Percentiles rank a stretch among this genome's conserved stretches.
These are phyloP conservation scores for Mayamaea pseudoterrestris DNA, from an alignment of 108 stramenopile genomes.

Conservation along the genomic window DNA sequence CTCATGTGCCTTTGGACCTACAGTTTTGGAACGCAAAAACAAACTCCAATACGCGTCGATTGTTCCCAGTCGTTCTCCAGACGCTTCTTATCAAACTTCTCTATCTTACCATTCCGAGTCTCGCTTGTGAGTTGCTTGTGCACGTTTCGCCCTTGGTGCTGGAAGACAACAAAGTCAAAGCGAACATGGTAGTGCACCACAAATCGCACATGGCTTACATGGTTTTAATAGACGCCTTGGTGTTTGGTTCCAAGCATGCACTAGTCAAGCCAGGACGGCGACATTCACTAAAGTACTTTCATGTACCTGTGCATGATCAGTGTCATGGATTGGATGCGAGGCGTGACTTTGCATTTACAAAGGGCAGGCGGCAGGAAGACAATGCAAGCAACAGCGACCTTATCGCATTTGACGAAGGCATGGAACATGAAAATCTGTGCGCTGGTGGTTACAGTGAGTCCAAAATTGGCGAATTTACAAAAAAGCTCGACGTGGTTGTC, in stretches of 20 bases:
- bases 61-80: slow-evolving; percentile 21
- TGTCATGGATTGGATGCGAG: slow-evolving; percentile 10
- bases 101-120: slow-evolving; percentile 20
- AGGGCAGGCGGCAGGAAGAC: too few species aligned
- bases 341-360: too few species aligned
- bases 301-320: slow-evolving; percentile 35
- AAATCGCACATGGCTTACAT: slow-evolving; percentile 46
- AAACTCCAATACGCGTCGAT: slow-evolving; percentile 1
- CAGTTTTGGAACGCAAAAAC: too few species aligned
- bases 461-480: too few species aligned
- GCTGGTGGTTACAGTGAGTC: too few species aligned
- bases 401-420: too few species aligned
- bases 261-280: slow-evolving; percentile 28
- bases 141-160: slow-evolving; percentile 20
- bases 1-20: too few species aligned
- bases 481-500: too few species aligned
- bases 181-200: slow-evolving; percentile 15
- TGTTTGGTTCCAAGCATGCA: slow-evolving; percentile 37
- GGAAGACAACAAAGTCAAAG: slow-evolving; percentile 14
- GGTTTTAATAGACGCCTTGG: slow-evolving; percentile 29
- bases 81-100: slow-evolving; percentile 34
- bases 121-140: slow-evolving; percentile 24
- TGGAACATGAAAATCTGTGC: too few species aligned
- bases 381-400: too few species aligned
- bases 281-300: slow-evolving; percentile 3